A percentile compares a stretch with the other conserved stretches of the same genome.
Evolutionary conservation across 225 moss, liverwort and hornwort genomes (phyloP).

Genomic region (Lunularia cruciata): DNA sequence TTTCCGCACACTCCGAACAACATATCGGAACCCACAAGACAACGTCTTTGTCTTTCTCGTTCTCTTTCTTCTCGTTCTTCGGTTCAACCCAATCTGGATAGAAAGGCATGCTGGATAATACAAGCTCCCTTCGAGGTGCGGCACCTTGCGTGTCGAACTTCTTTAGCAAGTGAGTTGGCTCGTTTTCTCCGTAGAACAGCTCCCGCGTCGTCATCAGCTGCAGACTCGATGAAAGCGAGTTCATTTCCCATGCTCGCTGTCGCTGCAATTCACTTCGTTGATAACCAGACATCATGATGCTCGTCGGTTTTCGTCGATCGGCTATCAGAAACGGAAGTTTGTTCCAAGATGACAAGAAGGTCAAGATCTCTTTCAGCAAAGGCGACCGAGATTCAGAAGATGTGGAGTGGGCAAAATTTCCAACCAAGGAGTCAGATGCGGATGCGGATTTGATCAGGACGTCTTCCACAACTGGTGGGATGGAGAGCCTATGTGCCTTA

Average conservation of each 20-base stretch:
- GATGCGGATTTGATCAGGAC: no score
- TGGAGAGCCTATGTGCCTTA: no score
- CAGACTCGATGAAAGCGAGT: not conserved
- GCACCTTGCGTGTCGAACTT: not conserved
- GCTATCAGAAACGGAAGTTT: not conserved
- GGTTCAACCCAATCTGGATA: conserved; percentile 7
- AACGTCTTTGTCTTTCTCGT: conserved; percentile 14
- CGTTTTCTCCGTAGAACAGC: conserved; percentile 14
- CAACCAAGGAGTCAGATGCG: no score
- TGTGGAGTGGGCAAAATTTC: no score
- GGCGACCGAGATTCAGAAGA: no score
- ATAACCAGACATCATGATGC: not conserved
- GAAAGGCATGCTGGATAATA: conserved; percentile 13
- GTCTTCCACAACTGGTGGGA: no score
- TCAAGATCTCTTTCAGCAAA: no score
- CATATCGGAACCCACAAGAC: conserved; percentile 30
- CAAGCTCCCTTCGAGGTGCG: conserved; percentile 9
- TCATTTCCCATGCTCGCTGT: conserved; percentile 17
- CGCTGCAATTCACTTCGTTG: conserved; percentile 7
- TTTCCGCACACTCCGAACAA: conserved; percentile 25
- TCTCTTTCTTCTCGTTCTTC: not conserved
- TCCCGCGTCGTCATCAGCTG: not conserved
- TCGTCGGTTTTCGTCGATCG: no score
- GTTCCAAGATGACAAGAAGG: no score
- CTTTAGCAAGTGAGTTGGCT: not conserved